Base-by-base conservation (phyloP, 1,139 yeast genomes). In the Taphrina deformans region DNA sequence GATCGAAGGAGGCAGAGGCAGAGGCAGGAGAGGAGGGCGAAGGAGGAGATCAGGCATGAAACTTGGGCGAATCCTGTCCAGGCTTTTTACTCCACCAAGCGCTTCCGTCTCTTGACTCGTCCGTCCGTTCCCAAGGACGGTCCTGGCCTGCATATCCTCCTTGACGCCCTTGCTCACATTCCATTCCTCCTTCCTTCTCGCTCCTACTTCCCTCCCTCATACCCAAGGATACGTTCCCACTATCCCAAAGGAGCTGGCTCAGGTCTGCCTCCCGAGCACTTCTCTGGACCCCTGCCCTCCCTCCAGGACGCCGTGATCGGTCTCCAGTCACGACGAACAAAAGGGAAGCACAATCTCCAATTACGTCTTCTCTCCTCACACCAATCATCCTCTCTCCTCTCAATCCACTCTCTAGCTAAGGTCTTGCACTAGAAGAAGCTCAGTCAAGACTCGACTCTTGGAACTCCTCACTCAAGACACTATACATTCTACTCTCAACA, bases 221-320 rank as follows among this genome's bases (percentile, higher is more conserved):
- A 44, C 48, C 48, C 48, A 44, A 44, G 48, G 48, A 44, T 44
- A 44, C 48, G 48, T 44, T 44, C 48, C 21, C 48, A n/a, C n/a
- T n/a, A 21, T n/a, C 27, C 27, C 48, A 18, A 44, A 44, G 48
- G 48, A 44, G 48, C 48, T 44, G 48, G 48, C 27, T 21, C 48
- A 21, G 24, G 27, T 23, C n/a, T 21, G 48, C n/a, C 27, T 44
- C 48, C 48, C 27, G 27, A 44, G 48, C 48, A 10, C 27, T 44
- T 21, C 27, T 18, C 27, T 10, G 41, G 24, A 21, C 48, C 48
- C 48, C 48, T 44, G 48, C 48, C 27, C 27, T 44, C 27, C 27
- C 48, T 44, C 48, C 18, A 21, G 27, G 48, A 23, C 48, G 27
- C 27, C 24, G 48, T 44, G 48, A 21, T 21, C 48, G 18, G 24